Base-by-base conservation (phyloP, 345 rosid genomes). In the Murraya paniculata region DNA sequence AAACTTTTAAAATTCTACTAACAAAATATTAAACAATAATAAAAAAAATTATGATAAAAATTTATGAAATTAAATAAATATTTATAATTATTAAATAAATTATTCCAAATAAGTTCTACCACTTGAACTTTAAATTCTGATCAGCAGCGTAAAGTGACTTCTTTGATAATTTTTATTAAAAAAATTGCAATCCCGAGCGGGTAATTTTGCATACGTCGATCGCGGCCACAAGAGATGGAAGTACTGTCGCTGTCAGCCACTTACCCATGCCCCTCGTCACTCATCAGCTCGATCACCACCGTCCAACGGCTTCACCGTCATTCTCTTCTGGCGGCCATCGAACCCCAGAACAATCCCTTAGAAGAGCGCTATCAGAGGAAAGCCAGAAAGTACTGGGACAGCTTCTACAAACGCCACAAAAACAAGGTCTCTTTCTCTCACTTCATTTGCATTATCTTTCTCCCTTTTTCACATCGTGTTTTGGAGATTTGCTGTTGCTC, bases 371-470 rank as follows among this genome's bases (percentile, higher is more conserved):
- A 85, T 76, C 88, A 83, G 67, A 82, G 57, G 65, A 84, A 85
- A 30, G 88, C 90, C 76, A 38, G 25, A 72, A 89, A 81, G 85
- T 88, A 88, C 79, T 86, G 90, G 91, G 87, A 90, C 71, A 66
- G 76, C 31, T 90, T 90, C 85, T 90, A 90, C 79, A 88, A 82
- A 78, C 88, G 85, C 62, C 90, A 88, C 71, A 68, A 84, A 73
- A 86, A 84, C 86, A 88, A 74, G 84, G 91, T 86, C 65, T 48
- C 69, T 22, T 30, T 19, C 45, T 41, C 14, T 68, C 11, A 38
- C 22, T 39, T 66, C 48, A 41, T 41, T 41, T 10, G 14, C 48
- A 41, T 41, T 41, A 2, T 2, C 48, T 11, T 11, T 2, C 4
- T 14, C 48, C 48, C 48, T 10, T 41, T 11, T 41, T 41, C 48